These are phyloP conservation scores for Zygnema circumcarinatum DNA, from an alignment of 139 green algal species.

Conservation along the genomic window DNA sequence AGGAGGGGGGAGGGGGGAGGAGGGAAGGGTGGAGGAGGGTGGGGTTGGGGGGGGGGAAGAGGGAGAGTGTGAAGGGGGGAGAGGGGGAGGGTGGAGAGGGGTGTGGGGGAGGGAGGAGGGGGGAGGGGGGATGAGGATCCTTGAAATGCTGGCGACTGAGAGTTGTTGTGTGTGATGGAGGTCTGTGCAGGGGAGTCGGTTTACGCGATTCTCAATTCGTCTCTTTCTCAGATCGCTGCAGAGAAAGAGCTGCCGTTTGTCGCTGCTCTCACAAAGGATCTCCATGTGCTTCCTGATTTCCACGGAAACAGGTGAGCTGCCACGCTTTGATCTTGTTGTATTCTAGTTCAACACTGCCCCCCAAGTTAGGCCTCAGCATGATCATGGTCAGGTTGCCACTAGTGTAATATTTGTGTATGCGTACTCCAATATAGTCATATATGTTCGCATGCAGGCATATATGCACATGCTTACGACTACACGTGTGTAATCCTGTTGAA, in stretches of 20 bases:
- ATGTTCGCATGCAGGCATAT: no score
- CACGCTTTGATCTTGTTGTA: not conserved
- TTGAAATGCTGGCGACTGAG: not conserved
- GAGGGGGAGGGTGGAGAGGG: not conserved
- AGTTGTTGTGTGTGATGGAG: not conserved
- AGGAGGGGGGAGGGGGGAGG: not conserved
- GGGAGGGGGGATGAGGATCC: no score
- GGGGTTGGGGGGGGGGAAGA: not conserved
- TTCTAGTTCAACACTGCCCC: not conserved
- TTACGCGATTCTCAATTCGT: not conserved
- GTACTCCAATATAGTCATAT: no score
- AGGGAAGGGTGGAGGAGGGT: not conserved
- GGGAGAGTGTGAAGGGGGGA: not conserved
- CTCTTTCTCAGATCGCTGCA: not conserved
- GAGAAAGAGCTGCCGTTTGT: conserved; percentile 1
- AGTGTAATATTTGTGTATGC: no score
- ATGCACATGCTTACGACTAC: no score
- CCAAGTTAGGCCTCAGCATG: no score
- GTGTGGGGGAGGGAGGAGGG: not conserved
- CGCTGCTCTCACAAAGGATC: not conserved
- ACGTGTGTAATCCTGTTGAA: no score
- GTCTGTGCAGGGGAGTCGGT: not conserved
- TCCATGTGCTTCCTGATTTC: conserved; percentile 12
- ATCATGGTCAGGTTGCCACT: no score
- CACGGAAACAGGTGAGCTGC: conserved; percentile 14